Evolutionary conservation across 768 basidiomycete genomes (phyloP).

Genomic region (Infundibulicybe gibba): DNA sequence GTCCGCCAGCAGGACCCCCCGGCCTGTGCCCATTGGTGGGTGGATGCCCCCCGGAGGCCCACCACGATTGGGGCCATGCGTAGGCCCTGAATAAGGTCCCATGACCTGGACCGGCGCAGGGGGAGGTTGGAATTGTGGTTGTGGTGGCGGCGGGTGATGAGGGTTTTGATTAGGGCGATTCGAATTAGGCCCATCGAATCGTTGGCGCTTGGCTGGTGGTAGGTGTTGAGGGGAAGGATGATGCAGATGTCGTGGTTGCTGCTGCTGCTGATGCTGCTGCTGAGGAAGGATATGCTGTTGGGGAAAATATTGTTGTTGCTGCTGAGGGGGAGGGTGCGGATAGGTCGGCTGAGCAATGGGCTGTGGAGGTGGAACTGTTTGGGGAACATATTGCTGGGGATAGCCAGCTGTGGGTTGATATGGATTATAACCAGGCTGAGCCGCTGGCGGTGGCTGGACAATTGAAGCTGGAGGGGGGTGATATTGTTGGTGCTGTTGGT

Average conservation of each 20-base stretch:
- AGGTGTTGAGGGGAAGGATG: conserved; percentile 74
- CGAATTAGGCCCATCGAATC: conserved; percentile 76
- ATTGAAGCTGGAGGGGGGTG: conserved; percentile 49
- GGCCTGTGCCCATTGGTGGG: conserved; percentile 25
- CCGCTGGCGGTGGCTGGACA: conserved; percentile 52
- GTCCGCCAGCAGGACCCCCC: conserved; percentile 19
- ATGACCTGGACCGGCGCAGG: conserved; percentile 44
- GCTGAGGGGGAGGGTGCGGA: conserved; percentile 40
- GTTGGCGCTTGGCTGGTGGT: conserved; percentile 90
- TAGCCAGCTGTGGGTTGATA: conserved; percentile 70
- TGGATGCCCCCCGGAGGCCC: conserved; percentile 34
- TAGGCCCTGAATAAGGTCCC: conserved; percentile 26
- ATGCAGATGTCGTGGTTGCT: conserved; percentile 48
- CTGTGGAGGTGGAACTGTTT: conserved; percentile 45
- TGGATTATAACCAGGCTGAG: conserved; percentile 67
- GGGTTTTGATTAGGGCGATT: conserved; percentile 47
- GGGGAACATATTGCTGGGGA: conserved; percentile 65
- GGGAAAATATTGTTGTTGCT: conserved; percentile 37
- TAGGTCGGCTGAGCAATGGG: conserved; percentile 48
- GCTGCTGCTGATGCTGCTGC: conserved; percentile 40
- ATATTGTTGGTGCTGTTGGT: conserved; percentile 45
- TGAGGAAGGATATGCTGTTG: conserved; percentile 30
- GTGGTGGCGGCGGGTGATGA: conserved; percentile 50
- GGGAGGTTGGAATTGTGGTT: conserved; percentile 64
- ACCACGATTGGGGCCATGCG: conserved; percentile 29